A percentile compares a stretch with the other conserved stretches of the same genome.
These are phyloP conservation scores for Dovyalis caffra DNA, from an alignment of 345 rosid species.

Conservation along the genomic window DNA sequence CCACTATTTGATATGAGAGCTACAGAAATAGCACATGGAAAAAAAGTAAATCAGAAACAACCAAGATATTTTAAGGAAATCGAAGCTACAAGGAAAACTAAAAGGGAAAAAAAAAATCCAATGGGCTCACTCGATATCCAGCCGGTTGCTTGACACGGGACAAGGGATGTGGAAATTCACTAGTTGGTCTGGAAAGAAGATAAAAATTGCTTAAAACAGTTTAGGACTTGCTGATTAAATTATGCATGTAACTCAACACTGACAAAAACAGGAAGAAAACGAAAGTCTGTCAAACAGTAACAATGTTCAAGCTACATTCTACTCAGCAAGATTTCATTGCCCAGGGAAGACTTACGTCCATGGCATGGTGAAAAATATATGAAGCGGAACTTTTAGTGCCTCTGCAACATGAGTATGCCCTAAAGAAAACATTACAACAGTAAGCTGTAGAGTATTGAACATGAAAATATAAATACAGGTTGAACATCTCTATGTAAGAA, in stretches of 20 bases:
- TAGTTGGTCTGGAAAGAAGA: slow-evolving; percentile 69
- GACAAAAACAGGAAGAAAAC: too few species aligned
- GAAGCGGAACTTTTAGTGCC: slow-evolving; percentile 81
- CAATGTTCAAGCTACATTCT: slow-evolving; percentile 20
- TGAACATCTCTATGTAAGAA: background rate
- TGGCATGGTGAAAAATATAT: slow-evolving; percentile 99
- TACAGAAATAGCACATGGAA: slow-evolving; percentile 23
- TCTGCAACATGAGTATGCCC: slow-evolving; percentile 99
- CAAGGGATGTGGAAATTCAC: slow-evolving; percentile 98
- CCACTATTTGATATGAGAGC: slow-evolving; percentile 97
- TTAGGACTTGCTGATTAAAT: slow-evolving; percentile 20
- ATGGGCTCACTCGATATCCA: slow-evolving; percentile 83
- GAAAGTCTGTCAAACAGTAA: too few species aligned
- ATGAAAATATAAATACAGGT: slow-evolving; percentile 1
- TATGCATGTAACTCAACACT: slow-evolving; percentile 17
- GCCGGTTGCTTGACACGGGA: slow-evolving; percentile 97
- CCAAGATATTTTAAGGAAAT: slow-evolving; percentile 6
- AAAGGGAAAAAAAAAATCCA: background rate
- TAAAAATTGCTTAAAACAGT: slow-evolving; percentile 22
- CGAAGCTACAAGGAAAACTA: background rate
- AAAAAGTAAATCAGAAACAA: slow-evolving; percentile 3
- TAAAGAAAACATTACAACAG: slow-evolving; percentile 32
- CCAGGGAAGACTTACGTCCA: slow-evolving; percentile 96
- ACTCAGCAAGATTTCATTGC: slow-evolving; percentile 43
- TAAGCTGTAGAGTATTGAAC: slow-evolving; percentile 17